These are phyloP conservation scores for Microcos paniculata DNA, from an alignment of 345 rosid species.

Conservation along the genomic window DNA sequence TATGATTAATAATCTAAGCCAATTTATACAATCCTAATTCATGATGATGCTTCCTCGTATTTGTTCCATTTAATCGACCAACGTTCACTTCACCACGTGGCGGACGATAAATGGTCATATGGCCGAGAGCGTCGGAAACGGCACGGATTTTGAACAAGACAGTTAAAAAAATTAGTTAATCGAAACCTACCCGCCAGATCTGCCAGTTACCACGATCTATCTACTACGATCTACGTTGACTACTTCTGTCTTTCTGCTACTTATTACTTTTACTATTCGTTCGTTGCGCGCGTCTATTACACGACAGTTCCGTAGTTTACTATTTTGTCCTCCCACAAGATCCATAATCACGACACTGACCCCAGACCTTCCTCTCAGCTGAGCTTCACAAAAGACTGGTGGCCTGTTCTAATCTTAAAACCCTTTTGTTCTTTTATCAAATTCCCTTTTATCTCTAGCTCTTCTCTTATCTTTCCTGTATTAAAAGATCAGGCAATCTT, in stretches of 20 bases:
- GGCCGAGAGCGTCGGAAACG: neutral
- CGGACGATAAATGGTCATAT: neutral
- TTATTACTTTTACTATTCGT: neutral
- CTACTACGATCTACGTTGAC: neutral
- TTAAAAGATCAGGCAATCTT: neutral
- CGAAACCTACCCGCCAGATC: neutral
- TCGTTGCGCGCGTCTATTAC: neutral
- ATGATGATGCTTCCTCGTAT: no score
- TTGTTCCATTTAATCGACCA: no score
- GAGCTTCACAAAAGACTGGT: neutral
- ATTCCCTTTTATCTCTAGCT: neutral
- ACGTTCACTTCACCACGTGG: neutral
- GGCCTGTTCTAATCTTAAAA: constrained; percentile 1
- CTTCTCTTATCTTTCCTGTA: neutral
- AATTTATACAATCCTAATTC: no score
- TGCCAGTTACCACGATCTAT: neutral
- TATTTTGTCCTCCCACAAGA: neutral
- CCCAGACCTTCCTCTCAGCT: neutral
- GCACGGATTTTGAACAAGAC: neutral
- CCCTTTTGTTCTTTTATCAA: neutral
- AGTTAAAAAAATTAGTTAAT: neutral
- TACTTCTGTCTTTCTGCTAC: neutral
- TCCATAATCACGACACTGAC: neutral
- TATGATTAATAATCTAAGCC: no score
- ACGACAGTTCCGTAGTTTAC: neutral